Conservation (phyloP, 768 basidiomycete species). For the Lactifluus piperatus region DNA sequence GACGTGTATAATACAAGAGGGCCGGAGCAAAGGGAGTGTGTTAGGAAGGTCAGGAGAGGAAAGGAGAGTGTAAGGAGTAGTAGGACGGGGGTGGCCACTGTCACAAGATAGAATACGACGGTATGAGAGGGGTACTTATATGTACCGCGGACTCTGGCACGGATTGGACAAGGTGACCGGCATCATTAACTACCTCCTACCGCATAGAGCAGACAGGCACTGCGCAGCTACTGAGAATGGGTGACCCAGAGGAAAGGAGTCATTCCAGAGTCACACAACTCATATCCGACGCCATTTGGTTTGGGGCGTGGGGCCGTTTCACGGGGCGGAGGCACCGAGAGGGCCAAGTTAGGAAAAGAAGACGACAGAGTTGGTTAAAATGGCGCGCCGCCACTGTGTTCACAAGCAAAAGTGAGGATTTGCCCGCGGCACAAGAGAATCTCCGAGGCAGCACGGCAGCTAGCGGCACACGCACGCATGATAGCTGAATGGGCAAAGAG, state of each 20-base stretch:
- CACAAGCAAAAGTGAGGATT: neutral
- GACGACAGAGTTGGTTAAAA: neutral
- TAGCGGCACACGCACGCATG: neutral
- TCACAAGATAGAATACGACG: neutral
- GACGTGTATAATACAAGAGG: neutral
- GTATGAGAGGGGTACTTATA: neutral
- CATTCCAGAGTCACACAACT: neutral
- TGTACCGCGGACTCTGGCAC: neutral
- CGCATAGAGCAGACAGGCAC: neutral
- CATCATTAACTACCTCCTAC: neutral
- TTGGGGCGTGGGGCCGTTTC: neutral
- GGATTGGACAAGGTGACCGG: neutral
- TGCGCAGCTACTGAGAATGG: neutral
- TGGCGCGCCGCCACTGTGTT: neutral
- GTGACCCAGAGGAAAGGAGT: neutral
- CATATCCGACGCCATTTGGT: neutral
- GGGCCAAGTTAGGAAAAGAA: neutral
- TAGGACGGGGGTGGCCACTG: neutral
- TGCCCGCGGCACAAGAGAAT: neutral
- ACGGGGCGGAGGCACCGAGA: constrained; percentile 2
- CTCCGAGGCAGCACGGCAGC: neutral
- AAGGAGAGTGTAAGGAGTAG: neutral
- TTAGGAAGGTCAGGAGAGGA: neutral
- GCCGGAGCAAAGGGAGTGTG: neutral
- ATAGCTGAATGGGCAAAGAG: neutral